Conservation (phyloP, 192 early-diverging fungal genomes). For the Phycomyces nitens region DNA sequence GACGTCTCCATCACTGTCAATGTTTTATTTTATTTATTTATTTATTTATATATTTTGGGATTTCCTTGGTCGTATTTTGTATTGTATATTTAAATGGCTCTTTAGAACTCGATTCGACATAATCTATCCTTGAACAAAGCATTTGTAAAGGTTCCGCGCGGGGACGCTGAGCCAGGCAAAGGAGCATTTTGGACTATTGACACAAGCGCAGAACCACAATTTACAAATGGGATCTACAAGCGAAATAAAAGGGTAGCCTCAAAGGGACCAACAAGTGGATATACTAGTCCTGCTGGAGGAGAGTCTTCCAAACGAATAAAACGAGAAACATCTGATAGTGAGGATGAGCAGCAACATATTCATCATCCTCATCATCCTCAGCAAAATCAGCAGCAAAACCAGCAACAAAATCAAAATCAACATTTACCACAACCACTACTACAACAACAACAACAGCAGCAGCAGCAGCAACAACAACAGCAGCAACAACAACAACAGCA, state of each 20-base stretch:
- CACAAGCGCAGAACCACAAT: conserved; percentile 60
- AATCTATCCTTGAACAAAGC: conserved; percentile 94
- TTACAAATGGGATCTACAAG: conserved; percentile 58
- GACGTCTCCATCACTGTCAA: no score
- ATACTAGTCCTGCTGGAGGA: not conserved
- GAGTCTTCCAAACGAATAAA: conserved; percentile 1
- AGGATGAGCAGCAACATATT: not conserved
- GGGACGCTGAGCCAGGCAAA: conserved; percentile 84
- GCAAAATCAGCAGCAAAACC: not conserved
- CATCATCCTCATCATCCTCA: not conserved
- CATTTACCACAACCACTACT: not conserved
- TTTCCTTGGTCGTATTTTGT: conserved; percentile 3
- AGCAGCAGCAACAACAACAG: not conserved
- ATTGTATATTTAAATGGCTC: no score
- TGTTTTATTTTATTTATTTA: no score
- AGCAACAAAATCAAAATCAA: not conserved
- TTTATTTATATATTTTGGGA: not conserved
- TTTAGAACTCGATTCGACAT: conserved; percentile 96
- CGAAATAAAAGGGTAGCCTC: conserved; percentile 23
- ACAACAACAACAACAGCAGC: not conserved
- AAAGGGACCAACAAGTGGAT: not conserved
- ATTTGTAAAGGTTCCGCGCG: conserved; percentile 86
- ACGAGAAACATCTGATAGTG: conserved; percentile 3
- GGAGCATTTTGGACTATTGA: conserved; percentile 95
- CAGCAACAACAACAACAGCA: not conserved